Evolutionary conservation across 805 yeast genomes (phyloP).

Genomic region (Ogataea zsoltii): DNA sequence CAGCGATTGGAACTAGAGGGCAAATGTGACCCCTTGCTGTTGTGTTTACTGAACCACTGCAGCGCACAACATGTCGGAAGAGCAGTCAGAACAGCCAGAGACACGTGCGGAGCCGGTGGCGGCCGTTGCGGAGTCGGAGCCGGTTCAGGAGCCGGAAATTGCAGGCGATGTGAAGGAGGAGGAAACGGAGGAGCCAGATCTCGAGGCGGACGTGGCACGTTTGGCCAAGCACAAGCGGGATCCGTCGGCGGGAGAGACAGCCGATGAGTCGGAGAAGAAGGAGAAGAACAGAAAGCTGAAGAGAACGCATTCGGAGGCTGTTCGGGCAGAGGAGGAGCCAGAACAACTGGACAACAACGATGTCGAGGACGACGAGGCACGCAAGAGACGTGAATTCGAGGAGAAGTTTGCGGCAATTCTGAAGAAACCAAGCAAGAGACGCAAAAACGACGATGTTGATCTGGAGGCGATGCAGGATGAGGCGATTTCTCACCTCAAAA

Average conservation of each 20-base stretch:
- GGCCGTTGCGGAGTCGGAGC: neutral
- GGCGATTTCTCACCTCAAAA: slow-evolving; percentile 74
- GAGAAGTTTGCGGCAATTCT: slow-evolving; percentile 77
- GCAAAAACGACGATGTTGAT: slow-evolving; percentile 86
- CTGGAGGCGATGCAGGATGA: slow-evolving; percentile 95
- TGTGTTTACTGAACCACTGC: neutral
- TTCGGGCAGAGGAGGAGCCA: slow-evolving; percentile 7
- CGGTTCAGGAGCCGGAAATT: neutral
- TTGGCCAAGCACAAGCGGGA: slow-evolving; percentile 9
- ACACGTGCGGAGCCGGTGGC: neutral
- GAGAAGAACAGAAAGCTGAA: slow-evolving; percentile 15
- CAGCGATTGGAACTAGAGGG: neutral
- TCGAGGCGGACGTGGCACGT: slow-evolving; percentile 11
- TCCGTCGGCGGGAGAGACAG: slow-evolving; percentile 2
- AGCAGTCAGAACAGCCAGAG: neutral
- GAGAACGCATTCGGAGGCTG: slow-evolving; percentile 11
- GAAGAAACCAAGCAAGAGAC: slow-evolving; percentile 58
- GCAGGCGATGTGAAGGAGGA: slow-evolving; percentile 6
- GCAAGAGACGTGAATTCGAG: slow-evolving; percentile 76
- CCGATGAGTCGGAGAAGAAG: slow-evolving; percentile 10
- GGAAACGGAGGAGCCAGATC: slow-evolving; percentile 4
- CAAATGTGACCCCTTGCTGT: neutral
- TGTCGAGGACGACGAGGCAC: slow-evolving; percentile 32
- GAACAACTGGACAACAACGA: slow-evolving; percentile 12
- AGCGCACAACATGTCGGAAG: slow-evolving; percentile 4